Evolutionary conservation across 2,329 filamentous ascomycete species (phyloP), one percentile per base, ranked within the genome.

Genomic region (Dothistroma septosporum): DNA sequence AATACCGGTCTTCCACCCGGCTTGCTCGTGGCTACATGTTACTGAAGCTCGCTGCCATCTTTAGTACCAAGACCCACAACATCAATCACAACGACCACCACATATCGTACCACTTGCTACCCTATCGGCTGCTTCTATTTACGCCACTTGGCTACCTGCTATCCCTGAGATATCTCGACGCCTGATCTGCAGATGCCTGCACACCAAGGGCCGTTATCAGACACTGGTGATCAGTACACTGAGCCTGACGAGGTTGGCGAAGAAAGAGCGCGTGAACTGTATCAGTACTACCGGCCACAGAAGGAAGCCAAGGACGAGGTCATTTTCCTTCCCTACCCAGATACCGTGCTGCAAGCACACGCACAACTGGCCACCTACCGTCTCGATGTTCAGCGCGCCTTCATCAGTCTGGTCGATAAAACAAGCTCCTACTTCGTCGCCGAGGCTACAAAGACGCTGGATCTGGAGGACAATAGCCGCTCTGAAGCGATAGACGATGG

Each of bases 381-480:
- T 0, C 74, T 82, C 44, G 74, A 78, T 33, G 76, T 77, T 44
- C 76, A 79, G 64, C 77, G 81, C 37, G 77, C 76, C 19, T 79
- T 84, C 74, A 76, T 84, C 12, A 80, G 80, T 57, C 71, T 83
- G 24, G 79, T 83, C 60, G 80, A 82, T 66, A 71, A 73, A 2
- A 71, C 74, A 11, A 76, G 73, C 14, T 79, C 82, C 69, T 82
- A 80, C 57, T 78, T 83, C 58, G 75, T 84, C 52, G 81, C 81
- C 44, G 81, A 83, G 66, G 78, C 79, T 11, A 83, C 81, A 2
- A 78, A 75, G 58, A 78, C 76, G 1, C 58, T 82, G 9, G 76
- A 79, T 21, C 68, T 80, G 2, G 60, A 65, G 37, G 60, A 69
- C 32, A 57, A 49, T 21, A 56, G 58, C 12, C 47, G 60, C 9